phyloP scores from a whole-genome alignment of 106 monocot genomes.

The Acorus gramineus region DNA sequence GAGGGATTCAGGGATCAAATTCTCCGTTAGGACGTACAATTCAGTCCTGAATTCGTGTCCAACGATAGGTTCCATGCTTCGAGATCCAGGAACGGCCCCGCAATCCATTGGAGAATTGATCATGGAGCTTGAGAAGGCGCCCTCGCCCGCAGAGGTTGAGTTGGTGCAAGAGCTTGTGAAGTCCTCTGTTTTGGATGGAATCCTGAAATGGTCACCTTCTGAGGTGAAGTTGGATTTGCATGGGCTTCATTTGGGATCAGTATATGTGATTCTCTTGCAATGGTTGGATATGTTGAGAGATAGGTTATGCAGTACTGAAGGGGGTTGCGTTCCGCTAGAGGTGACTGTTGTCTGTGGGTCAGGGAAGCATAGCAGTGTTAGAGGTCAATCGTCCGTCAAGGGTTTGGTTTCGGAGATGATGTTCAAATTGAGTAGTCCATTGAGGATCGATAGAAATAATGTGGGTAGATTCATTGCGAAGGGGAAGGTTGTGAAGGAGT shows the following conservation, averaged over 20 bases:
- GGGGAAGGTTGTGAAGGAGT: constrained; percentile 43
- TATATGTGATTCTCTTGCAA: constrained; percentile 47
- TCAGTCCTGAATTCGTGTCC: constrained; percentile 53
- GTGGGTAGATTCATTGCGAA: constrained; percentile 58
- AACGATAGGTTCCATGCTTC: constrained; percentile 18
- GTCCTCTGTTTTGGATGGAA: constrained; percentile 24
- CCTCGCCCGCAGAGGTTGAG: constrained; percentile 13
- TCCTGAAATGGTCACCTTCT: constrained; percentile 28
- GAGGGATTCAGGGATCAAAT: constrained; percentile 23
- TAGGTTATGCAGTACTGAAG: constrained; percentile 7
- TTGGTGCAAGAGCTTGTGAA: constrained; percentile 25
- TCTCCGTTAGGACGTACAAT: constrained; percentile 46
- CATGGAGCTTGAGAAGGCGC: constrained; percentile 12
- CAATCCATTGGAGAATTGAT: constrained; percentile 28
- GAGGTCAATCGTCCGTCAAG: constrained; percentile 53
- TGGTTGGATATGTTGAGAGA: constrained; percentile 50
- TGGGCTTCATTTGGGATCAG: constrained; percentile 56
- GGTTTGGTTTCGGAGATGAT: constrained; percentile 49
- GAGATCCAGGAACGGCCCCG: constrained; percentile 19
- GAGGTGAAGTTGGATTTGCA: constrained; percentile 77
- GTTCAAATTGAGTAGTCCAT: constrained; percentile 36
- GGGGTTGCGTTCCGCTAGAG: constrained; percentile 17
- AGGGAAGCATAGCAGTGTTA: constrained; percentile 48
- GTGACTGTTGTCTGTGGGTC: constrained; percentile 63
- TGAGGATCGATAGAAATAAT: constrained; percentile 71